Percentiles rank a stretch among this genome's conserved stretches.
phyloP scores from a whole-genome alignment of 2,329 filamentous ascomycete species.

The Anthostomella pinea region DNA sequence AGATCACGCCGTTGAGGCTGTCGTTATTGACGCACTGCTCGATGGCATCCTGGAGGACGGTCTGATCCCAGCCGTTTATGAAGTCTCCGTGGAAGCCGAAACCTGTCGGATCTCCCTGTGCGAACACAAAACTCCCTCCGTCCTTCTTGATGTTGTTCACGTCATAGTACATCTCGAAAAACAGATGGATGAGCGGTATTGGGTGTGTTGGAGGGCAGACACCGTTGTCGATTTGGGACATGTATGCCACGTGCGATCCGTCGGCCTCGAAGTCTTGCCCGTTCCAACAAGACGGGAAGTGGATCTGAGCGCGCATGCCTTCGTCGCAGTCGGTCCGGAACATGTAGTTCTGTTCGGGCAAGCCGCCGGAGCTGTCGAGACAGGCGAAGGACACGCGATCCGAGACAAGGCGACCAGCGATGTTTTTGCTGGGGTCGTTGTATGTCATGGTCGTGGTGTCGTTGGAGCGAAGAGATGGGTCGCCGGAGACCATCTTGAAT shows the following conservation, averaged over 20 bases:
- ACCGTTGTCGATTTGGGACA: constrained; percentile 37
- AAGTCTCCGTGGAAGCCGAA: constrained; percentile 55
- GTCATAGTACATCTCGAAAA: constrained; percentile 38
- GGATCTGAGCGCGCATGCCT: constrained; percentile 34
- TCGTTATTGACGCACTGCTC: constrained; percentile 25
- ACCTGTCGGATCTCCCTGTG: constrained; percentile 46
- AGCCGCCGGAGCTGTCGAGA: constrained; percentile 18
- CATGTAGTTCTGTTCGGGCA: constrained; percentile 36
- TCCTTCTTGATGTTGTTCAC: constrained; percentile 23
- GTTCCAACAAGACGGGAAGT: constrained; percentile 64
- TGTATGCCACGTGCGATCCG: constrained; percentile 40
- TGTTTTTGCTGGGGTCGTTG: constrained; percentile 27
- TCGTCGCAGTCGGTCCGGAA: constrained; percentile 41
- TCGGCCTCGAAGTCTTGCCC: constrained; percentile 49
- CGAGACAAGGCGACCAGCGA: constrained; percentile 30
- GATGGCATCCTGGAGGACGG: constrained; percentile 28
- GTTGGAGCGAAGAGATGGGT: constrained; percentile 38
- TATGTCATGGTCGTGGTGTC: constrained; percentile 31
- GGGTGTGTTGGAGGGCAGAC: constrained; percentile 41
- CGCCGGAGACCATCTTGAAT: constrained; percentile 60
- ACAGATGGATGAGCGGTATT: constrained; percentile 42
- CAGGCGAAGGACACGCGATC: constrained; percentile 31
- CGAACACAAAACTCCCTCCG: constrained; percentile 41
- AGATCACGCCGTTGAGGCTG: constrained; percentile 29
- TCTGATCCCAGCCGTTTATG: constrained; percentile 37